Percentiles rank a stretch among this genome's conserved stretches.
Evolutionary conservation across 2,329 filamentous ascomycete species (phyloP).

Genomic region (Hypoxylon sp.): DNA sequence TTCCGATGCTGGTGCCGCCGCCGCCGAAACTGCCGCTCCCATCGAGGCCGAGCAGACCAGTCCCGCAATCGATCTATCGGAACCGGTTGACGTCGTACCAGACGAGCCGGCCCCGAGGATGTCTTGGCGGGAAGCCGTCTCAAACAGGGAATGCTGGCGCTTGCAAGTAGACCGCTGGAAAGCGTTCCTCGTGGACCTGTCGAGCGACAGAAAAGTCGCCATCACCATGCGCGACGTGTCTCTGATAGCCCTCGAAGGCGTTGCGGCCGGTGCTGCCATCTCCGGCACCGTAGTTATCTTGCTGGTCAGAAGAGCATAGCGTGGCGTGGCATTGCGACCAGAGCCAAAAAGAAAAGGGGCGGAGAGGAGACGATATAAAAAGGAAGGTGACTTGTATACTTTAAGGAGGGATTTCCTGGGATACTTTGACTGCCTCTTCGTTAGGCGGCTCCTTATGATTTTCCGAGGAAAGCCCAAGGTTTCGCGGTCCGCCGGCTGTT

Average conservation of each 20-base stretch:
- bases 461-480: neutral
- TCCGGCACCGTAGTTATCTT: slow-evolving; percentile 61
- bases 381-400: neutral
- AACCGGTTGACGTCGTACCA: slow-evolving; percentile 21
- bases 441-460: neutral
- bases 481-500: neutral
- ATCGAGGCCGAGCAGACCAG: slow-evolving; percentile 40
- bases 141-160: slow-evolving; percentile 49
- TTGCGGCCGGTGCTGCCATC: slow-evolving; percentile 69
- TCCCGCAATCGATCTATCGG: slow-evolving; percentile 23
- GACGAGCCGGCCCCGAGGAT: slow-evolving; percentile 22
- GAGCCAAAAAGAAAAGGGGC: neutral
- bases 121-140: slow-evolving; percentile 54
- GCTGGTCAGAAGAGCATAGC: slow-evolving; percentile 30
- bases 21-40: slow-evolving; percentile 1
- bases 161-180: slow-evolving; percentile 56
- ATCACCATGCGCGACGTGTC: slow-evolving; percentile 75
- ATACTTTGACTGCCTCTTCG: neutral
- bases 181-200: slow-evolving; percentile 62
- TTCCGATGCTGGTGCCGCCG: slow-evolving; percentile 31
- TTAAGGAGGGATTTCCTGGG: neutral
- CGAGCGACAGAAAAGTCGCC: slow-evolving; percentile 69
- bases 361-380: neutral
- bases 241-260: slow-evolving; percentile 72
- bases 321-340: neutral